phyloP scores from a whole-genome alignment of 176 grass and related monocot species.

The Melocanna baccifera region DNA sequence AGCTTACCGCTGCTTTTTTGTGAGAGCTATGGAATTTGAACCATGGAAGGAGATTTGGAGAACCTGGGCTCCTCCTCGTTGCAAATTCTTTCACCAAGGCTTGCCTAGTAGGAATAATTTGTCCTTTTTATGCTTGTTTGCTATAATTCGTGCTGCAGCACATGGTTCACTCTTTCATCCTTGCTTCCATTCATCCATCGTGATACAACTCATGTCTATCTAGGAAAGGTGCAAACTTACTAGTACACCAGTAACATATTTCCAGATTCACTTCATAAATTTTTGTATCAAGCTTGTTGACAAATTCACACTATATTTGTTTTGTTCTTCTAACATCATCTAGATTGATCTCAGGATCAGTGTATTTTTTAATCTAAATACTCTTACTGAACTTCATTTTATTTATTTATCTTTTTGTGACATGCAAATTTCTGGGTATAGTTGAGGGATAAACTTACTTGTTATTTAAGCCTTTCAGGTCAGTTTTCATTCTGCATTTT shows the following conservation, averaged over 20 bases:
- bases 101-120: constrained; percentile 14
- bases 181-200: neutral
- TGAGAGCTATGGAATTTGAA: too few species aligned
- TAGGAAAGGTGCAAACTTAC: neutral
- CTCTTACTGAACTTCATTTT: constrained; percentile 10
- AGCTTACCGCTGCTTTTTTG: too few species aligned
- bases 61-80: too few species aligned
- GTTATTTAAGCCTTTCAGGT: constrained; percentile 23
- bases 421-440: neutral
- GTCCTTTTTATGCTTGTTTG: neutral
- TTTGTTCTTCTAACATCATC: neutral
- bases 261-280: neutral
- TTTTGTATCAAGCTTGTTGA: neutral
- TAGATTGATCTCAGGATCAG: neutral
- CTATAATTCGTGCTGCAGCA: constrained; percentile 7
- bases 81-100: neutral
- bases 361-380: neutral
- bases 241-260: neutral
- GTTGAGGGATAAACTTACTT: neutral
- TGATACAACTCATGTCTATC: neutral
- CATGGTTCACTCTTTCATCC: constrained; percentile 20
- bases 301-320: neutral
- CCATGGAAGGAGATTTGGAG: too few species aligned
- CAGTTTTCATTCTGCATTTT: constrained; percentile 26
- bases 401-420: neutral